A percentile compares a stretch with the other conserved stretches of the same genome.
Conservation (phyloP, 345 rosid genomes). For the Brassica incana region DNA sequence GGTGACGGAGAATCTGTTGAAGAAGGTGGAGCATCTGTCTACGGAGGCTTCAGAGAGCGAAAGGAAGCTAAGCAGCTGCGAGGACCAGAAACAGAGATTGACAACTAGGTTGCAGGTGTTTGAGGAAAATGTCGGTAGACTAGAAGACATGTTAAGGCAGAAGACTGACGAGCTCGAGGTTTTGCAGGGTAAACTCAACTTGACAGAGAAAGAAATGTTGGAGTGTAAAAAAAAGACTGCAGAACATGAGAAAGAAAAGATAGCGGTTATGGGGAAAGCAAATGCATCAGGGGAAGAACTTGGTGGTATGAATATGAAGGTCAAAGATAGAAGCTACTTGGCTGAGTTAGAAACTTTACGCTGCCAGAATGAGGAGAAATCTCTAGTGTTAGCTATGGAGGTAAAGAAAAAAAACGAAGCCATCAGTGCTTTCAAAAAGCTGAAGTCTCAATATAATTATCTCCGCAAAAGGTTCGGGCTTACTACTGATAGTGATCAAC, state of each 20-base stretch:
- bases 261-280: constrained; percentile 41
- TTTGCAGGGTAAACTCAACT: constrained; percentile 46
- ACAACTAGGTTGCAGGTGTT: constrained; percentile 38
- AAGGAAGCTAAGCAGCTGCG: constrained; percentile 34
- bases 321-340: constrained; percentile 31
- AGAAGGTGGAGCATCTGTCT: constrained; percentile 40
- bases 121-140: constrained; percentile 49
- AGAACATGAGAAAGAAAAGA: constrained; percentile 48
- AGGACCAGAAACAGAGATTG: constrained; percentile 48
- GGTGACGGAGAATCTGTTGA: constrained; percentile 38
- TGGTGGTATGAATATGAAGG: constrained; percentile 42
- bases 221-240: constrained; percentile 44
- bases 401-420: constrained; percentile 47
- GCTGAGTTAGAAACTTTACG: constrained; percentile 43
- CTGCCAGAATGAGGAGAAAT: constrained; percentile 44
- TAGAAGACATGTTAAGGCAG: constrained; percentile 44
- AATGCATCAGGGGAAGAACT: constrained; percentile 47
- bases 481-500: constrained; percentile 45
- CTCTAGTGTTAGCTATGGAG: constrained; percentile 48
- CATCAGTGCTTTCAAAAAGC: constrained; percentile 50
- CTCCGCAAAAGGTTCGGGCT: constrained; percentile 56
- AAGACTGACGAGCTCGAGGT: constrained; percentile 43
- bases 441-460: constrained; percentile 67
- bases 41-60: constrained; percentile 35
- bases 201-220: constrained; percentile 30